phyloP scores from a whole-genome alignment of 164 flowering plant genomes.

The Vitis amurensis region DNA sequence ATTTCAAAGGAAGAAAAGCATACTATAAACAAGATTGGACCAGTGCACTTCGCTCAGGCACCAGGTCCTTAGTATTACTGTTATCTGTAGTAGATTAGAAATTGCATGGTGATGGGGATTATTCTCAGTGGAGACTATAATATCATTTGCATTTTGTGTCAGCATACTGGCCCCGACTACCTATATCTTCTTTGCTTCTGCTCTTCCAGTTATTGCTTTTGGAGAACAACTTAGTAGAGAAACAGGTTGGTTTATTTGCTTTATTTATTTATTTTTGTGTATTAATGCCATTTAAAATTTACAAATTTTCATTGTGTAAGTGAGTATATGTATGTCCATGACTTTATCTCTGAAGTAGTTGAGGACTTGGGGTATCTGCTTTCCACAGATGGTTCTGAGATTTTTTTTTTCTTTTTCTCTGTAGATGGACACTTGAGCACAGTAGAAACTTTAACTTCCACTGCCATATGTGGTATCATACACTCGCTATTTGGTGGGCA shows the following conservation, averaged over 20 bases:
- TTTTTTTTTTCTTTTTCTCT: conserved; percentile 3
- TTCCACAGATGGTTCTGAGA: not conserved
- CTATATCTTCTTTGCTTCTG: conserved; percentile 61
- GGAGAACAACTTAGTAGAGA: conserved; percentile 61
- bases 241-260: conserved; percentile 38
- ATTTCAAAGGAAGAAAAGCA: conserved; percentile 9
- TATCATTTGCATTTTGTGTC: not conserved
- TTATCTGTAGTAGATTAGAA: not conserved
- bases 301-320: too few species aligned
- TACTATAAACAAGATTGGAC: conserved; percentile 18
- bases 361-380: too few species aligned
- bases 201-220: conserved; percentile 66
- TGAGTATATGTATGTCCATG: too few species aligned
- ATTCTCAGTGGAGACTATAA: not conserved
- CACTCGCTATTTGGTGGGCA: conserved; percentile 68
- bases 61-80: not conserved
- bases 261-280: too few species aligned
- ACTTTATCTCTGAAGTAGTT: too few species aligned
- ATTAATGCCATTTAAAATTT: too few species aligned
- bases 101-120: not conserved
- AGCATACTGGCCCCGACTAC: conserved; percentile 65
- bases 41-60: conserved; percentile 10
- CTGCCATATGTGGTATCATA: conserved; percentile 65
- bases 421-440: conserved; percentile 63
- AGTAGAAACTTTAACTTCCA: conserved; percentile 58